Evolutionary conservation across 1,284 basidiomycete genomes (phyloP).

Genomic region (Pholiota adiposa): DNA sequence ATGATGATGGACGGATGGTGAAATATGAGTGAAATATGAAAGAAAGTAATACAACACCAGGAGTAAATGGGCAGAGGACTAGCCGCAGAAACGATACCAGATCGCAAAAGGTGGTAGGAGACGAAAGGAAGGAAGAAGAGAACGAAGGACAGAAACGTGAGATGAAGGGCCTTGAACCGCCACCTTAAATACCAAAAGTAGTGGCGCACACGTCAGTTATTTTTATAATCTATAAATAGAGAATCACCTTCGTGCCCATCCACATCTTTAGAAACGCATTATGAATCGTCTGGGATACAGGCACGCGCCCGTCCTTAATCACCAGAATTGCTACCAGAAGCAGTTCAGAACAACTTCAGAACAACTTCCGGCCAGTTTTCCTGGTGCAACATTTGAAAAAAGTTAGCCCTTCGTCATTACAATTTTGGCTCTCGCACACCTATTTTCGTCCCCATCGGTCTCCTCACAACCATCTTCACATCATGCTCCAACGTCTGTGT

Average conservation of each 20-base stretch:
- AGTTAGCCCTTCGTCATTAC: background rate
- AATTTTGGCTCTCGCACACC: background rate
- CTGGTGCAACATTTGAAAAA: background rate
- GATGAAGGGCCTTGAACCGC: slow-evolving; percentile 6
- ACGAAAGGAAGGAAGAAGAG: slow-evolving; percentile 23
- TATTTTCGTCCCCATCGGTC: slow-evolving; percentile 4
- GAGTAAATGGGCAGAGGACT: slow-evolving; percentile 32
- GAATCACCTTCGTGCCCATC: background rate
- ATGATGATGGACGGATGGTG: slow-evolving; percentile 28
- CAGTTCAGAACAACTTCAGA: background rate
- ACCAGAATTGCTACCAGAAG: background rate
- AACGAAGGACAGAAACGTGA: slow-evolving; percentile 26
- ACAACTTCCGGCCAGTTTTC: background rate
- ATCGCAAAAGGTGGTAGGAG: slow-evolving; percentile 31
- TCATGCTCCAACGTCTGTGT: slow-evolving; percentile 1
- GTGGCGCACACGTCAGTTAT: background rate
- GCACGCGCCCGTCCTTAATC: background rate
- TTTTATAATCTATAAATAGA: slow-evolving; percentile 15
- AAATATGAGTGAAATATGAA: slow-evolving; percentile 27
- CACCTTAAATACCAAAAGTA: slow-evolving; percentile 13
- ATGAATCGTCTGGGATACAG: background rate
- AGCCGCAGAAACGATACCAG: slow-evolving; percentile 38
- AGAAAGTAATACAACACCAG: slow-evolving; percentile 31
- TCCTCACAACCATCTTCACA: slow-evolving; percentile 13
- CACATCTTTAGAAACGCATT: background rate